Conservation (phyloP, 495 filamentous ascomycete genomes). For the Trichoderma parareesei region DNA sequence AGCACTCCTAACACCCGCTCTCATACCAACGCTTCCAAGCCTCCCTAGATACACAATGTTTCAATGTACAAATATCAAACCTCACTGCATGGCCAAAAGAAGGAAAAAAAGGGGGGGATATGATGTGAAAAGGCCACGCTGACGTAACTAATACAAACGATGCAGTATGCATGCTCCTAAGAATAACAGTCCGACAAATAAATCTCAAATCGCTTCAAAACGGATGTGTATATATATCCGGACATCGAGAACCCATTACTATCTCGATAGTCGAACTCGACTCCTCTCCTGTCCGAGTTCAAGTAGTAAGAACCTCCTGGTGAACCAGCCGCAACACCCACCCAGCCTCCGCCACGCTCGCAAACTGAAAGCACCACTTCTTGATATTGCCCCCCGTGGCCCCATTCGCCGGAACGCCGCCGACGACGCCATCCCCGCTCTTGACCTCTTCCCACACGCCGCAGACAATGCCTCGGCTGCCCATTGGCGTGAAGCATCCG, state of each 20-base stretch:
- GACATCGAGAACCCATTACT: background rate
- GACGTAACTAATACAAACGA: background rate
- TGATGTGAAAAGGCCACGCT: background rate
- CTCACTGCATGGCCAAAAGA: background rate
- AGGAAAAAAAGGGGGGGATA: background rate
- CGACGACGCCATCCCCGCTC: slow-evolving; percentile 59
- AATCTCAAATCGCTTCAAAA: background rate
- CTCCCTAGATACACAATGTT: background rate
- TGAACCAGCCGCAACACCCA: slow-evolving; percentile 41
- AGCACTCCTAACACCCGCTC: background rate
- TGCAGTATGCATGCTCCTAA: background rate
- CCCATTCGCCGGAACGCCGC: slow-evolving; percentile 57
- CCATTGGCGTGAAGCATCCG: slow-evolving; percentile 76
- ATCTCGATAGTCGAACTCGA: background rate
- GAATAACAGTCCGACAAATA: background rate
- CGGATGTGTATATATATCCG: background rate
- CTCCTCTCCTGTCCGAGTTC: background rate
- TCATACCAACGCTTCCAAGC: background rate
- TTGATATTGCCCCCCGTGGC: slow-evolving; percentile 63
- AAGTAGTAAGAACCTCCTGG: slow-evolving; percentile 28
- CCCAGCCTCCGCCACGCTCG: slow-evolving; percentile 31
- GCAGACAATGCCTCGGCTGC: slow-evolving; percentile 74
- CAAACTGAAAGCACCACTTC: slow-evolving; percentile 76
- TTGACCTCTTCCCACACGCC: slow-evolving; percentile 78
- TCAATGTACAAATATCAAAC: slow-evolving; percentile 1